A percentile compares a stretch with the other conserved stretches of the same genome.
Evolutionary conservation across 306 rosid species (phyloP).

Genomic region (Styphnolobium japonicum): DNA sequence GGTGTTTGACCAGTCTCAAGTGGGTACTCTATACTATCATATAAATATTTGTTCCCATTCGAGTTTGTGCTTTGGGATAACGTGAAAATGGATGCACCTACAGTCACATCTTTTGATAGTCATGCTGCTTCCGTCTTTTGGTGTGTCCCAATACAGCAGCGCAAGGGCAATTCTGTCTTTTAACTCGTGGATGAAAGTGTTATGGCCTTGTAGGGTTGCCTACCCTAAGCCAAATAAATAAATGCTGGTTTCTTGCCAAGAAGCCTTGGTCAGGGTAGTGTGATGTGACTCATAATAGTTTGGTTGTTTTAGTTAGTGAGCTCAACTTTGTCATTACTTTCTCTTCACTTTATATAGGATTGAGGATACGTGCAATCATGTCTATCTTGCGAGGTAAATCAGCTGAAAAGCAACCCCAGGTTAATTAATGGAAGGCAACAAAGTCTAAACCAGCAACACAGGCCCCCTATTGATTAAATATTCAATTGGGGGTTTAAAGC

Average conservation of each 20-base stretch:
- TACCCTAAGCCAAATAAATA: constrained; percentile 20
- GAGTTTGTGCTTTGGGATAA: constrained; percentile 37
- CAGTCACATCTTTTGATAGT: constrained; percentile 22
- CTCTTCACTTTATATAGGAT: constrained; percentile 25
- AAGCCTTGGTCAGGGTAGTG: not conserved
- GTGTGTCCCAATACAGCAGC: constrained; percentile 19
- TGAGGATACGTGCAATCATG: constrained; percentile 44
- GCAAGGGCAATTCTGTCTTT: constrained; percentile 16
- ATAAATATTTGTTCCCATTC: constrained; percentile 32
- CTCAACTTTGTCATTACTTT: constrained; percentile 29
- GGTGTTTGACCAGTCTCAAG: constrained; percentile 46
- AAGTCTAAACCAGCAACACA: not conserved
- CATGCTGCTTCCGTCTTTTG: constrained; percentile 16
- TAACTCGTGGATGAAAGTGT: not conserved
- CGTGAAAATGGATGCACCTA: constrained; percentile 33
- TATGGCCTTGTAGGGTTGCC: not conserved
- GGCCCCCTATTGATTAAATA: constrained; percentile 2
- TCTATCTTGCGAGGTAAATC: constrained; percentile 41
- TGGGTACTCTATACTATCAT: constrained; percentile 9
- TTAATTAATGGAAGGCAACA: constrained; percentile 32
- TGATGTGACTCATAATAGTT: constrained; percentile 33
- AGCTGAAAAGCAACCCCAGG: constrained; percentile 33
- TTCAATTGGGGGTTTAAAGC: constrained; percentile 25
- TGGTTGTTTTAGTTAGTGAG: constrained; percentile 22
- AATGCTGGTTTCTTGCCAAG: constrained; percentile 26